phyloP scores from a whole-genome alignment of 2,329 filamentous ascomycete genomes.

The Bertia moriformis region DNA sequence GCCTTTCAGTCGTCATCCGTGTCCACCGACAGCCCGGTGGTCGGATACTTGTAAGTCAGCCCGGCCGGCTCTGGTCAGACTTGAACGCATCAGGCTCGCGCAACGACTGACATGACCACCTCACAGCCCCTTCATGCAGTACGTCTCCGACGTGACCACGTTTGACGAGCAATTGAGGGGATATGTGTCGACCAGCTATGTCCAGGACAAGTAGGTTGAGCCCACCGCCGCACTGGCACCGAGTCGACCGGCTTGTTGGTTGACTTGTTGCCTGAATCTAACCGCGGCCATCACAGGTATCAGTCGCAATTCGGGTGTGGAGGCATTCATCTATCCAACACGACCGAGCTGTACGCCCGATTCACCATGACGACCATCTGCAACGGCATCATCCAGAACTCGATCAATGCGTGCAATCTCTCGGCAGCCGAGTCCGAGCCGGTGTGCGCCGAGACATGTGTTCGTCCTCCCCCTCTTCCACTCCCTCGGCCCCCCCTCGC shows the following conservation, averaged over 20 bases:
- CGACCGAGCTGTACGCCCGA: constrained; percentile 73
- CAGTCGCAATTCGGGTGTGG: constrained; percentile 67
- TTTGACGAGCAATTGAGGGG: constrained; percentile 64
- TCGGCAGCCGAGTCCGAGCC: constrained; percentile 52
- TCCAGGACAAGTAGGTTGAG: constrained; percentile 65
- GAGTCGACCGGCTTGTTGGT: too few species aligned
- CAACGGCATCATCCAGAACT: constrained; percentile 87
- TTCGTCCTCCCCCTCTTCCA: constrained; percentile 24
- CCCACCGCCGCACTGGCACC: too few species aligned
- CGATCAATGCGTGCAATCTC: constrained; percentile 54
- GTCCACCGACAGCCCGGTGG: constrained; percentile 15
- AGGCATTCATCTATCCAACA: constrained; percentile 62
- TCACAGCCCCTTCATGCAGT: constrained; percentile 67
- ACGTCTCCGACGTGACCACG: constrained; percentile 58
- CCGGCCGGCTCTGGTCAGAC: constrained; percentile 8
- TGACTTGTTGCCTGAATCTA: constrained; percentile 12
- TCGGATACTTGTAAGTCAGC: constrained; percentile 12
- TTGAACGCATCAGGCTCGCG: not conserved
- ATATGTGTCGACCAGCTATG: constrained; percentile 64
- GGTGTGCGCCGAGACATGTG: constrained; percentile 80
- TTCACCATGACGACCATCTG: constrained; percentile 87
- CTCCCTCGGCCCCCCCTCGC: constrained; percentile 1
- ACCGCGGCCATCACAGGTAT: constrained; percentile 68
- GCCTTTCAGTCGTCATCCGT: constrained; percentile 20
- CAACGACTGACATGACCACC: constrained; percentile 4